Evolutionary conservation across 2,329 filamentous ascomycete species (phyloP).

Genomic region (Coniochaeta pulveracea): DNA sequence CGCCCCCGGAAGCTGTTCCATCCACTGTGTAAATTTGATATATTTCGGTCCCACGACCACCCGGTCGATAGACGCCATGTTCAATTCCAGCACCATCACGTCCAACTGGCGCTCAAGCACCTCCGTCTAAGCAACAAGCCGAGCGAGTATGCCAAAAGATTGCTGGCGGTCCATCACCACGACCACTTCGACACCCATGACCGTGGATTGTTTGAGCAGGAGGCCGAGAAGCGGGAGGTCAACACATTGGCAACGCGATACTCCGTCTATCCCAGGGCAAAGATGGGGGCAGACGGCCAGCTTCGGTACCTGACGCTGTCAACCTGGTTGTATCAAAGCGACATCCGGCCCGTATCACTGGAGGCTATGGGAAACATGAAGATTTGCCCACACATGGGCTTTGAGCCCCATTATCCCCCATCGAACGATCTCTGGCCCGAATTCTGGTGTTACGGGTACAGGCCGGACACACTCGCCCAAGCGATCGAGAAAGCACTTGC

Average conservation of each 20-base stretch:
- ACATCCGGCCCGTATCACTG: not conserved
- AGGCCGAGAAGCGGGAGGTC: no score
- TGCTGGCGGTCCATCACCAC: no score
- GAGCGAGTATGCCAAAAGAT: not conserved
- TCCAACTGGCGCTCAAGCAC: conserved; percentile 1
- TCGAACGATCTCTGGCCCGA: no score
- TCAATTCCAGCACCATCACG: conserved; percentile 1
- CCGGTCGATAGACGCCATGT: not conserved
- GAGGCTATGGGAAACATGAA: no score
- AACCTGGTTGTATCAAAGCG: not conserved
- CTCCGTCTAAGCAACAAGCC: not conserved
- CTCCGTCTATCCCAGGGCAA: not conserved
- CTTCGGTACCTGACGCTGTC: conserved; percentile 1
- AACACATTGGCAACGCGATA: not conserved
- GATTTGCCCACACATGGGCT: no score
- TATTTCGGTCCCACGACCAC: no score
- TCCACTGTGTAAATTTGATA: no score
- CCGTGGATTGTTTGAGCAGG: no score
- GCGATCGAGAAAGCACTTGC: not conserved
- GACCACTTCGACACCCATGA: no score
- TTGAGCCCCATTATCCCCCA: no score
- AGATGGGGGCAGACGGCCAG: not conserved
- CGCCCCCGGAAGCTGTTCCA: no score
- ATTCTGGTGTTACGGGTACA: not conserved
- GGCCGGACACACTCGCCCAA: not conserved